These are phyloP conservation scores for carrot (Daucus carota) DNA, from an alignment of 129 eudicot species.

Conservation along the genomic window DNA sequence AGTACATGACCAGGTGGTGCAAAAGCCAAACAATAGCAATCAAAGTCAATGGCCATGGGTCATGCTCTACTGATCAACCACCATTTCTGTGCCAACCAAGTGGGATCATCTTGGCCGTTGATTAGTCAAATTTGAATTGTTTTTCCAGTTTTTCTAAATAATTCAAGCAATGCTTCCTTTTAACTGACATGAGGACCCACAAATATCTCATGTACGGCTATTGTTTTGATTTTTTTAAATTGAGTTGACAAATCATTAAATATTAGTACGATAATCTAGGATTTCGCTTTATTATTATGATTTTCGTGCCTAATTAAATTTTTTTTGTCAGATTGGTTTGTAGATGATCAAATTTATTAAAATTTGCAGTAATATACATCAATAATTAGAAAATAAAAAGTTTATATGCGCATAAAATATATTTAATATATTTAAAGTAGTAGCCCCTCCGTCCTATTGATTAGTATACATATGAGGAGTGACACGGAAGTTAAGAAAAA, in stretches of 20 bases:
- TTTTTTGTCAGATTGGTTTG: too few relatives aligned
- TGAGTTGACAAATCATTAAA: background rate
- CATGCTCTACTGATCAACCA: background rate
- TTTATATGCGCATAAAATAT: too few relatives aligned
- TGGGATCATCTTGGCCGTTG: conserved; percentile 1
- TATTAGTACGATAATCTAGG: too few relatives aligned
- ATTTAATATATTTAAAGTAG: too few relatives aligned
- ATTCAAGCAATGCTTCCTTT: background rate
- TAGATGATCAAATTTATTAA: too few relatives aligned
- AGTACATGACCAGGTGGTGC: background rate
- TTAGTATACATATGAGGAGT: too few relatives aligned
- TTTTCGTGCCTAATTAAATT: too few relatives aligned
- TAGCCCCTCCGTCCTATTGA: too few relatives aligned
- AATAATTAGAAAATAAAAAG: too few relatives aligned
- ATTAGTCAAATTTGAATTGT: background rate
- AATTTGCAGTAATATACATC: too few relatives aligned
- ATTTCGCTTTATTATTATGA: too few relatives aligned
- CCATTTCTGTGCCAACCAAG: background rate
- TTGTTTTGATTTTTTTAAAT: background rate
- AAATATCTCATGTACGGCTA: background rate
- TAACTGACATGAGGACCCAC: background rate
- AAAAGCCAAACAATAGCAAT: background rate
- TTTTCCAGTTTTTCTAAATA: background rate
- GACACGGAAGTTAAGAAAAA: too few relatives aligned
- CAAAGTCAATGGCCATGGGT: background rate